Evolutionary conservation across 768 basidiomycete genomes (phyloP), one percentile per base, ranked within the genome.

Genomic region (Suillus sp.): DNA sequence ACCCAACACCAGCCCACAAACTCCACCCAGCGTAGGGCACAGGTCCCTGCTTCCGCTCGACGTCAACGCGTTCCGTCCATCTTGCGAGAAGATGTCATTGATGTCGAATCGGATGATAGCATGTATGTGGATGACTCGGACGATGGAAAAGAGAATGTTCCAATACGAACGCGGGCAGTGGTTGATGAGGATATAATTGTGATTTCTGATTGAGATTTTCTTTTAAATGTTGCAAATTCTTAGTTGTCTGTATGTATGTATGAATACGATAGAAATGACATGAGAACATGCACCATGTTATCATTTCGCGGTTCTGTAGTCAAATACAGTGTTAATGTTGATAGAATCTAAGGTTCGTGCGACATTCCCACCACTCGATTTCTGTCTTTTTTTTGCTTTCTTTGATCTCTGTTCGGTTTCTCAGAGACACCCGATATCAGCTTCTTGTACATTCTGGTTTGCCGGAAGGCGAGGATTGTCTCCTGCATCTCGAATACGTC

Each of bases 91-190:
- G 75, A 81, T 53, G 69, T 81, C 6, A 82, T 84, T 55, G 71
- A 71, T 38, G 79, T 82, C 55, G 78, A 71, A 9, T 77, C 81
- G 43, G 83, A 83, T 25, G 77, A 75, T 1, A 84, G 83, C 13
- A 57, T 57, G 56, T 57, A 57, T 40, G 22, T 57, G 38, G 38
- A 57, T 1, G 56, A 57, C 16, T 57, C 56, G 3, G 78, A 80
- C 32, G 83, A 83, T 18, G 84, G 88, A 68, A 88, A 89, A 71
- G 89, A 90, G 74, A 90, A 90, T 69, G 73, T 80, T 42, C 83
- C 82, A 8, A 79, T 79, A n/a, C 72, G 86, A 54, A 59, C 32
- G n/a, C n/a, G 9, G n/a, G 14, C 16, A 78, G 83, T 60, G 71
- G 76, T 66, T 76, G 83, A 40, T 66, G 27, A 67, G 30, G 67